Base-by-base conservation (phyloP, 2,329 filamentous ascomycete species). In the Trichoderma sp. region DNA sequence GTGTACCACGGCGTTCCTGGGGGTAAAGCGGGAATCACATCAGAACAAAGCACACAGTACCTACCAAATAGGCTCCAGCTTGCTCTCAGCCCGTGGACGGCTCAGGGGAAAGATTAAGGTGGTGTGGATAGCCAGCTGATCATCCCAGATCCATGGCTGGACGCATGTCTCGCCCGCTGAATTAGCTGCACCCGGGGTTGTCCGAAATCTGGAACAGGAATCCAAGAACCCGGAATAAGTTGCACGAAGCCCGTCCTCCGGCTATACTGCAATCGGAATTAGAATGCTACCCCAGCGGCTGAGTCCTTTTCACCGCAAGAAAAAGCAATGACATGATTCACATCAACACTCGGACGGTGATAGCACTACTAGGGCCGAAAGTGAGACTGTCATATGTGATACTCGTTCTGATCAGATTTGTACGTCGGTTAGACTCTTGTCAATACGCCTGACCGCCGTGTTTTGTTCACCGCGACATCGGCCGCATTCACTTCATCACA, bases 171-270 rank as follows among this genome's bases (percentile, higher is more conserved):
- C 33, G 27, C 69, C 69, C 38, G 35, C 38, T 29, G 21, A 35
- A 27, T 21, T 9, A 50, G 33, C 56, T 63, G 24, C n/a, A 14
- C n/a, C 38, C 33, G 35, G 35, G 33, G 24, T 21, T 29, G 56
- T 24, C 56, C 56, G 18, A 31, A 14, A 72, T 56, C 41, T 21
- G 41, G 29, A 56, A 27, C 71, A 33, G 38, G 60, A 29, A 21
- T 50, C 60, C 71, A 73, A 50, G 71, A 38, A 33, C 71, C 71
- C 41, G 69, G 69, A 71, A n/a, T 14, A 59, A 29, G 50, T 60
- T 72, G 24, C 12, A 8, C 27, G n/a, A 64, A 29, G 33, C 38
- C 56, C 18, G 9, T 45, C 21, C n/a, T 3, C 21, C 1, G 18
- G 67, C 21, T 41, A 41, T 56, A 9, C 33, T 59, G 27, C 3